phyloP scores from a whole-genome alignment of 805 yeast genomes.

The Candida wancherniae region DNA sequence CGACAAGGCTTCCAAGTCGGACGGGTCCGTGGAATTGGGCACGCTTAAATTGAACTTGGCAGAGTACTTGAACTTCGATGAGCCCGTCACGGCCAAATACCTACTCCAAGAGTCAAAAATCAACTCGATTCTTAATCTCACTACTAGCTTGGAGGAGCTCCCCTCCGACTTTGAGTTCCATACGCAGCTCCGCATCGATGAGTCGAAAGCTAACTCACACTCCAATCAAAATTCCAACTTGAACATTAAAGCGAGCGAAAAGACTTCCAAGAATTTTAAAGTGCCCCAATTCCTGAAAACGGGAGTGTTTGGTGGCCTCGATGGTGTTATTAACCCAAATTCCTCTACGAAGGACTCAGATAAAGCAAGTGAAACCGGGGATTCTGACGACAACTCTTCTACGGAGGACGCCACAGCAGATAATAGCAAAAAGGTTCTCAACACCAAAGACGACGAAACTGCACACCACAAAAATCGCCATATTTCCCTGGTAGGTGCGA shows the following conservation, averaged over 20 bases:
- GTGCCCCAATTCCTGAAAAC: constrained; percentile 38
- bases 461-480: constrained; percentile 3
- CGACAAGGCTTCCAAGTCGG: constrained; percentile 20
- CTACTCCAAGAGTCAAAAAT: constrained; percentile 74
- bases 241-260: constrained; percentile 17
- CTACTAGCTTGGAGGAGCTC: constrained; percentile 47
- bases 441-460: constrained; percentile 2
- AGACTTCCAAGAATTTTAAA: constrained; percentile 18
- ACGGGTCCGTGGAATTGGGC: constrained; percentile 51
- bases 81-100: constrained; percentile 54
- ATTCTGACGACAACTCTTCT: no score
- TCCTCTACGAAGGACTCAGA: no score
- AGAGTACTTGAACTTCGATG: constrained; percentile 58
- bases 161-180: constrained; percentile 37
- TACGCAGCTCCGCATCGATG: constrained; percentile 36
- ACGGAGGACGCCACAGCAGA: no score
- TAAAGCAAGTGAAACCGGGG: no score
- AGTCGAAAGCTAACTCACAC: constrained; percentile 13
- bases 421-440: no score
- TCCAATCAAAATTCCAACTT: constrained; percentile 5
- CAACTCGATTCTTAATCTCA: constrained; percentile 68
- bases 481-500: constrained; percentile 8
- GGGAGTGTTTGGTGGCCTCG: constrained; percentile 47
- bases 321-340: constrained; percentile 32
- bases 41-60: constrained; percentile 60